Evolutionary conservation across 805 yeast genomes (phyloP).

Genomic region (Zygosaccharomyces bailii): DNA sequence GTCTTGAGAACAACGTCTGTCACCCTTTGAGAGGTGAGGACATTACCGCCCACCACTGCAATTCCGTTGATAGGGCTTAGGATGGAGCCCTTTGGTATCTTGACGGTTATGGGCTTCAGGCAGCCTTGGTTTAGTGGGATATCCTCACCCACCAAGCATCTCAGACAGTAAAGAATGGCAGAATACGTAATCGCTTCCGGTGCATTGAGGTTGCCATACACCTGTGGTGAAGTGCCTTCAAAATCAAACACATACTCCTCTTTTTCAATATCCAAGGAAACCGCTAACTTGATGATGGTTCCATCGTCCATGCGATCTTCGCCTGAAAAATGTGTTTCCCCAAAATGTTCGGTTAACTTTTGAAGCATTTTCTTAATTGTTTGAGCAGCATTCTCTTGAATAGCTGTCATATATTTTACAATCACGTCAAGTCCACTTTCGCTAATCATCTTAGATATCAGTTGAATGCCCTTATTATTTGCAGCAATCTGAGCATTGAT

Average conservation of each 20-base stretch:
- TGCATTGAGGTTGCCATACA: conserved; percentile 87
- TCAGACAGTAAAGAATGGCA: conserved; percentile 80
- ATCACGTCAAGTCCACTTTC: conserved; percentile 63
- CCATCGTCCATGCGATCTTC: conserved; percentile 81
- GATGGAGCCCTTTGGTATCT: conserved; percentile 58
- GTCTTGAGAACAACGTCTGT: conserved; percentile 87
- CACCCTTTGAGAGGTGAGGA: conserved; percentile 88
- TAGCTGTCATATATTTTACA: conserved; percentile 72
- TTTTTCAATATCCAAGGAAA: conserved; percentile 45
- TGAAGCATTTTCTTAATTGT: conserved; percentile 60
- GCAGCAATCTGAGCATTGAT: conserved; percentile 86
- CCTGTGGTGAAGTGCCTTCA: conserved; percentile 80
- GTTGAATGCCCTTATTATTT: conserved; percentile 74
- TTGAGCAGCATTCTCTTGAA: conserved; percentile 71
- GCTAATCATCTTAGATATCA: conserved; percentile 55
- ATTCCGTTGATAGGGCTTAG: conserved; percentile 78
- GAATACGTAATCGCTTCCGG: conserved; percentile 87
- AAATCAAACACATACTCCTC: conserved; percentile 78
- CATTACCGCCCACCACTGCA: conserved; percentile 95
- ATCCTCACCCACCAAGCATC: conserved; percentile 80
- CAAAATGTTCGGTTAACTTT: conserved; percentile 44
- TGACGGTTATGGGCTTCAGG: conserved; percentile 68
- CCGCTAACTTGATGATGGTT: conserved; percentile 55
- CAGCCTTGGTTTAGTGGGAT: conserved; percentile 96
- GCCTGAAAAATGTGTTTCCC: conserved; percentile 42